Evolutionary conservation across 2,329 filamentous ascomycete species (phyloP), one percentile per base, ranked within the genome.

Genomic region (Calonectria multiphialidica): DNA sequence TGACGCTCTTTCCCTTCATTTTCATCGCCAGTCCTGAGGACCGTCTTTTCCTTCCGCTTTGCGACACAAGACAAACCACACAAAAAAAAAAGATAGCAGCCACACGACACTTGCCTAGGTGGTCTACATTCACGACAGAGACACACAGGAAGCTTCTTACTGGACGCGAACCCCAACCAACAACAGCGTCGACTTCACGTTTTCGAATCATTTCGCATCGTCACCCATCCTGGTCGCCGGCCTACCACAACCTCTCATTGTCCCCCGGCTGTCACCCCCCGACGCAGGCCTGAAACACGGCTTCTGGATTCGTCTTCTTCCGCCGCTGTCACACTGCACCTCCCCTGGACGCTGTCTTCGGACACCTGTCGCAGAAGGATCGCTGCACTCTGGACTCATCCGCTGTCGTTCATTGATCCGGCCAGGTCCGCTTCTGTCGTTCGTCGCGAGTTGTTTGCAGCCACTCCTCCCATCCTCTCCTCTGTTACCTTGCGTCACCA

Each of bases 241-340:
- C 76, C 72, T 75, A 71, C 71, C 61, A 66, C 50, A 66, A 59
- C 71, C 67, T 69, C 64, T 70, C 69, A 71, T 57, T 71, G 76
- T 72, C 71, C 75, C 71, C 62, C 69, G 64, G 65, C 47, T 62
- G 69, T 74, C 77, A 75, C 74, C 69, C 62, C 73, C 71, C 78
- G 73, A 74, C 70, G 77, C 76, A 72, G 67, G 71, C 69, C 78
- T 80, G 79, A 80, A 80, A 80, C 79, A 71, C 70, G 68, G 57
- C 45, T 72, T 76, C 68, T 72, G 70, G 66, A 73, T 74, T 79
- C 70, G 75, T 77, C 71, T 68, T 68, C 53, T 47, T 62, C 70
- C 70, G 63, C 71, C 70, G 71, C 53, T 66, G 77, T 77, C 65
- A 76, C 72, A 78, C 75, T 73, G 61, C 40, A 71, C 53, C n/a